Percentiles rank a stretch among this genome's conserved stretches.
Evolutionary conservation across 306 rosid species (phyloP).

Genomic region (Rosa persica): DNA sequence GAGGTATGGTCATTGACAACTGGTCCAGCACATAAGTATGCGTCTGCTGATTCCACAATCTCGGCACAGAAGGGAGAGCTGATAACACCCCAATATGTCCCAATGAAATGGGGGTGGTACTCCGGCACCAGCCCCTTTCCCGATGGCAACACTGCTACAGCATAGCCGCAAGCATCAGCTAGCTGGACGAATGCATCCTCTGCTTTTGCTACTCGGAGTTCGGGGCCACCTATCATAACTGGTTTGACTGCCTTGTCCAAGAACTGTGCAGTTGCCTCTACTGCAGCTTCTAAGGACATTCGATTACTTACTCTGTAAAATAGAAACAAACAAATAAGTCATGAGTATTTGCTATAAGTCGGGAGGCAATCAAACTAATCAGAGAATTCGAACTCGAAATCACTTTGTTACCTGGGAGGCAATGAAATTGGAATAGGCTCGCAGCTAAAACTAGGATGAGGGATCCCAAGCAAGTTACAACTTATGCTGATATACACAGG

Average conservation of each 20-base stretch:
- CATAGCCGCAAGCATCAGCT: slow-evolving; percentile 63
- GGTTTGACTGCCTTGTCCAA: slow-evolving; percentile 82
- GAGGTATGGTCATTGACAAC: slow-evolving; percentile 50
- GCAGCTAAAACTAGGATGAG: slow-evolving; percentile 75
- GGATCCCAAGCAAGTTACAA: slow-evolving; percentile 63
- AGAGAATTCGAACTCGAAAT: too few species aligned
- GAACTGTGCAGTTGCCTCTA: slow-evolving; percentile 68
- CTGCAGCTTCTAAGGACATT: slow-evolving; percentile 69
- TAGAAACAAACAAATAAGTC: neutral
- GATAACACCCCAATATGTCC: slow-evolving; percentile 73
- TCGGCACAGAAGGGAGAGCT: slow-evolving; percentile 61
- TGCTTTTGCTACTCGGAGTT: slow-evolving; percentile 64
- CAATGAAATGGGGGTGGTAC: slow-evolving; percentile 70
- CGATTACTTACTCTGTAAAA: slow-evolving; percentile 58
- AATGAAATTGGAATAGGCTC: slow-evolving; percentile 65
- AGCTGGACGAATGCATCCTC: slow-evolving; percentile 63
- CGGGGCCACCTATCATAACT: slow-evolving; percentile 74
- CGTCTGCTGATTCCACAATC: slow-evolving; percentile 66
- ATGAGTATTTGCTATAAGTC: too few species aligned
- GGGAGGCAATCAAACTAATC: too few species aligned
- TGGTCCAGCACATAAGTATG: slow-evolving; percentile 54
- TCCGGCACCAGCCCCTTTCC: slow-evolving; percentile 85
- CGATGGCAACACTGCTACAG: slow-evolving; percentile 69
- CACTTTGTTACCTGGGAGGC: slow-evolving; percentile 47
- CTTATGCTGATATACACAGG: slow-evolving; percentile 85